phyloP scores from a whole-genome alignment of 768 basidiomycete species.

The Dioszegia crocea region DNA sequence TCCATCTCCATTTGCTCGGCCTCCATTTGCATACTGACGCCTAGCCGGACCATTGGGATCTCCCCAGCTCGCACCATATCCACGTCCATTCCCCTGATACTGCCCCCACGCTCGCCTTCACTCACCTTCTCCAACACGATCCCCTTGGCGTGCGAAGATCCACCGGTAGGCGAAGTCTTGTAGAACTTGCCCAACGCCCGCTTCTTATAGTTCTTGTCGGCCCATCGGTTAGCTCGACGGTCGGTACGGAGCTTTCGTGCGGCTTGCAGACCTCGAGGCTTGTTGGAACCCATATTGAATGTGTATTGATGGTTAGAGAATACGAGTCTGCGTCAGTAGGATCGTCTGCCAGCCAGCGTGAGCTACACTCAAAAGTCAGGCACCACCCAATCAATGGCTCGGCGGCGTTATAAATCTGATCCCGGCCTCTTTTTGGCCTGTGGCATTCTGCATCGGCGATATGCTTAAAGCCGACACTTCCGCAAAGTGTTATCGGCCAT shows the following conservation, averaged over 20 bases:
- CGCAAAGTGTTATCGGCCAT: not conserved
- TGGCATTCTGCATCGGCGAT: not conserved
- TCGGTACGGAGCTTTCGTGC: conserved; percentile 94
- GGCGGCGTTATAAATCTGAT: not conserved
- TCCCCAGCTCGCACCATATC: not conserved
- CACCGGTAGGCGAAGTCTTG: conserved; percentile 99
- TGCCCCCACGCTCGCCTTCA: not conserved
- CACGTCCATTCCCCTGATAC: not conserved
- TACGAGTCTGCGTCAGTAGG: too few relatives aligned
- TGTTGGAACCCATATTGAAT: conserved; percentile 61
- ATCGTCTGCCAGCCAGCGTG: not conserved
- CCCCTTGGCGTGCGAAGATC: conserved; percentile 98
- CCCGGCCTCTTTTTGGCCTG: not conserved
- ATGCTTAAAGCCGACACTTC: not conserved
- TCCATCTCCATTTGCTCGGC: not conserved
- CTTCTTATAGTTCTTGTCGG: conserved; percentile 99
- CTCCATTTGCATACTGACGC: too few relatives aligned
- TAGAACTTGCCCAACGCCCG: conserved; percentile 98
- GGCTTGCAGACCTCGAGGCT: conserved; percentile 98
- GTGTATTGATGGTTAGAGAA: too few relatives aligned
- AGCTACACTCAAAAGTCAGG: too few relatives aligned
- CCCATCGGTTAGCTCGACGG: conserved; percentile 97
- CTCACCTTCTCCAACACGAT: conserved; percentile 92
- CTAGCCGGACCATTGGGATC: too few relatives aligned
- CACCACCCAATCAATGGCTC: not conserved